These are phyloP conservation scores for Alternaria arborescens DNA, from an alignment of 2,329 filamentous ascomycete genomes.

Conservation along the genomic window DNA sequence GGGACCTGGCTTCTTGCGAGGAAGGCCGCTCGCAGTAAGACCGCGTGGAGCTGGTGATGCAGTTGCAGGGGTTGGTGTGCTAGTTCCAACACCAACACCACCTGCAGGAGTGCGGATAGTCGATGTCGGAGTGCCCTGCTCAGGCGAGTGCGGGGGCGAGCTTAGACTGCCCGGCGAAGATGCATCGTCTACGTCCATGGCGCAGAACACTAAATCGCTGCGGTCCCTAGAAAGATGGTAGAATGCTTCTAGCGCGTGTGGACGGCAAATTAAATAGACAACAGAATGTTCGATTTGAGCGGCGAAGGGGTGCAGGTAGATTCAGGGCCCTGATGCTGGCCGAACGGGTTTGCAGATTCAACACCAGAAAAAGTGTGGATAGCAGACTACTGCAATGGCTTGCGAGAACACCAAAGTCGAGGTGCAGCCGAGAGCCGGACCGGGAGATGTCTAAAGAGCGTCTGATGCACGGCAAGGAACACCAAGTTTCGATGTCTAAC, in stretches of 20 bases:
- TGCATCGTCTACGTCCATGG: constrained; percentile 46
- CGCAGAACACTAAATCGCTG: constrained; percentile 25
- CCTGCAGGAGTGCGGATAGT: constrained; percentile 40
- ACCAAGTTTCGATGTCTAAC: constrained; percentile 34
- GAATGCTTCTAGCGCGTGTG: background rate
- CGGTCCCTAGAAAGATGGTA: background rate
- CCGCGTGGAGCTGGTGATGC: constrained; percentile 40
- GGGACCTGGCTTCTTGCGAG: constrained; percentile 55
- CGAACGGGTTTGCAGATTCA: constrained; percentile 37
- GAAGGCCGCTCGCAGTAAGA: constrained; percentile 47
- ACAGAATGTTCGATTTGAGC: background rate
- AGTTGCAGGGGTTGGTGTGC: constrained; percentile 44
- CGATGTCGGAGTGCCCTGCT: constrained; percentile 44
- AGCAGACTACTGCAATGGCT: constrained; percentile 35
- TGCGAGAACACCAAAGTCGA: constrained; percentile 47
- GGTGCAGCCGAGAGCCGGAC: constrained; percentile 33
- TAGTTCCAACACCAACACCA: constrained; percentile 45
- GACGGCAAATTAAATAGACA: constrained; percentile 1
- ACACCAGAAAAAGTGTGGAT: constrained; percentile 44
- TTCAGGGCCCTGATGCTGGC: constrained; percentile 17
- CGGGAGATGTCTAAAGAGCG: constrained; percentile 24
- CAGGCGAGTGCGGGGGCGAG: constrained; percentile 51
- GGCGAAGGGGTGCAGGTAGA: constrained; percentile 3
- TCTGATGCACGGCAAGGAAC: constrained; percentile 41
- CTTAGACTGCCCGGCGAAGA: constrained; percentile 50